Percentiles rank a stretch among this genome's conserved stretches.
Conservation (phyloP, 805 yeast species). For the Scheffersomyces spartinae region DNA sequence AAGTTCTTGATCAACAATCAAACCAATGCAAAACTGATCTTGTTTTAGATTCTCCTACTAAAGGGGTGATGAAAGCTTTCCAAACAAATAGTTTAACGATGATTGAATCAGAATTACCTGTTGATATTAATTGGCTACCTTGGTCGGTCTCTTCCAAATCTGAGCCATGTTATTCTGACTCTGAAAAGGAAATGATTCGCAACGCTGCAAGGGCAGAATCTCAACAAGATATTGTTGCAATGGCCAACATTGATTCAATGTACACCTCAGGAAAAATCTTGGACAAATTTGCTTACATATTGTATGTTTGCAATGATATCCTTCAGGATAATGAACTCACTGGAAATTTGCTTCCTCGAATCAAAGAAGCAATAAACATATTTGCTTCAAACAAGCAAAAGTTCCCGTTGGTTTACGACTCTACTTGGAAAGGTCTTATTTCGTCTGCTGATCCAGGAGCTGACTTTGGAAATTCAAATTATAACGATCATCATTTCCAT, state of each 20-base stretch:
- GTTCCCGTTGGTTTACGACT: conserved; percentile 69
- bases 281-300: conserved; percentile 83
- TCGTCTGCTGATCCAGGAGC: conserved; percentile 53
- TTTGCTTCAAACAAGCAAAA: conserved; percentile 62
- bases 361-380: conserved; percentile 58
- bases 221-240: conserved; percentile 40
- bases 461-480: conserved; percentile 65
- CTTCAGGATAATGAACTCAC: conserved; percentile 47
- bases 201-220: conserved; percentile 43
- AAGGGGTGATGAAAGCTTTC: conserved; percentile 37
- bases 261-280: conserved; percentile 81
- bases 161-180: conserved; percentile 14
- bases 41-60: conserved; percentile 36
- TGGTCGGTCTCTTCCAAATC: conserved; percentile 31
- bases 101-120: conserved; percentile 30
- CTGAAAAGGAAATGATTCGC: conserved; percentile 24
- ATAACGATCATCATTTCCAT: conserved; percentile 71
- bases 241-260: conserved; percentile 72
- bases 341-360: conserved; percentile 35
- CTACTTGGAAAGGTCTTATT: conserved; percentile 66
- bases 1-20: conserved; percentile 18
- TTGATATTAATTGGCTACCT: conserved; percentile 36
- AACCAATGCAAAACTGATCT: conserved; percentile 18
- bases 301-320: conserved; percentile 60
- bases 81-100: conserved; percentile 26